phyloP scores from a whole-genome alignment of 345 rosid species.

The Kandelia obovata region DNA sequence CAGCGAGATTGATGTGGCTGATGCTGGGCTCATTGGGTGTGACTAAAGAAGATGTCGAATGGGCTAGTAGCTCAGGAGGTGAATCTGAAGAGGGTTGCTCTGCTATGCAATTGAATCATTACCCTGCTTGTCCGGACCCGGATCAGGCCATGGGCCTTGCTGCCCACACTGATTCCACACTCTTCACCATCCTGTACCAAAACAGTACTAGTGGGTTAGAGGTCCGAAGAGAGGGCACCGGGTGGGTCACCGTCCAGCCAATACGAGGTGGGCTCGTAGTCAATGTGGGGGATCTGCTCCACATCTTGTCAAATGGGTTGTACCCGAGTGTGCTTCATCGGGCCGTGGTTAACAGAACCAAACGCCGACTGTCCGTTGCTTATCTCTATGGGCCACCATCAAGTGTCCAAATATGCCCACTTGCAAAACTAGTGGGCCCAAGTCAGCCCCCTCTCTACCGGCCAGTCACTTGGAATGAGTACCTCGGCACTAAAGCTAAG shows the following conservation, averaged over 20 bases:
- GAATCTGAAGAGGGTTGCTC: conserved; percentile 28
- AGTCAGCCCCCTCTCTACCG: conserved; percentile 62
- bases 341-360: conserved; percentile 63
- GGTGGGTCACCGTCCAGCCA: conserved; percentile 77
- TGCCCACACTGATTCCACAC: conserved; percentile 82
- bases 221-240: conserved; percentile 48
- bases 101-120: conserved; percentile 65
- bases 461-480: conserved; percentile 77
- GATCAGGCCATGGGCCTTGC: conserved; percentile 91
- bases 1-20: conserved; percentile 60
- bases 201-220: conserved; percentile 67
- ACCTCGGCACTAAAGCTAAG: conserved; percentile 68
- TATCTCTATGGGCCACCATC: conserved; percentile 79
- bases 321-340: conserved; percentile 77
- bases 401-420: conserved; percentile 49
- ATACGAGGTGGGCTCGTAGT: conserved; percentile 59
- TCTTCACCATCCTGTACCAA: conserved; percentile 74
- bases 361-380: conserved; percentile 52
- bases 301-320: conserved; percentile 75
- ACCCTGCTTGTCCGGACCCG: conserved; percentile 90
- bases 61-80: conserved; percentile 55
- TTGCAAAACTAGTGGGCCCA: conserved; percentile 50
- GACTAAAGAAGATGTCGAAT: conserved; percentile 44
- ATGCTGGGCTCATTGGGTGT: conserved; percentile 68
- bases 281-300: conserved; percentile 78